These are phyloP conservation scores for Rhododendron ferrugineum DNA, from an alignment of 148 eudicot species.

Conservation along the genomic window DNA sequence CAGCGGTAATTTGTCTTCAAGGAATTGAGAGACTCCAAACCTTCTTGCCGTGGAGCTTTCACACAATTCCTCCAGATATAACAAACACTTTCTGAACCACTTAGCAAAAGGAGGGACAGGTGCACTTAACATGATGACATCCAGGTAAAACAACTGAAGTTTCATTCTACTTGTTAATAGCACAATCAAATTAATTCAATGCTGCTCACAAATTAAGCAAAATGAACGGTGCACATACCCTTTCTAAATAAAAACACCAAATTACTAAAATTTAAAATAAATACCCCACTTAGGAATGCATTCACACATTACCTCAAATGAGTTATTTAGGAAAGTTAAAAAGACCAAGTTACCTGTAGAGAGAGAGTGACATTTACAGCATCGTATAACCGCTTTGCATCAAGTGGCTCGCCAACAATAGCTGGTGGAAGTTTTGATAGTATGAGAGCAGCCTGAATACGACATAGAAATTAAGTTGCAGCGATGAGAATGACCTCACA, in stretches of 20 bases:
- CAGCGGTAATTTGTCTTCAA: not conserved
- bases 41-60: not conserved
- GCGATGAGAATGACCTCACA: not conserved
- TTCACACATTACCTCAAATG: not conserved
- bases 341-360: slow-evolving; percentile 55
- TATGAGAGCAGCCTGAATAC: slow-evolving; percentile 61
- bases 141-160: not conserved
- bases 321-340: slow-evolving; percentile 6
- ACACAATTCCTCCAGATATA: not conserved
- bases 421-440: slow-evolving; percentile 68
- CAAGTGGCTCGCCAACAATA: slow-evolving; percentile 74
- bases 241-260: not conserved
- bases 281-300: not conserved
- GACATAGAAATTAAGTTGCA: slow-evolving; percentile 17
- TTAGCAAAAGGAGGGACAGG: not conserved
- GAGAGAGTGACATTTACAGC: slow-evolving; percentile 84
- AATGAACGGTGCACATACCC: not conserved
- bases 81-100: not conserved
- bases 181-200: not conserved
- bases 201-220: not conserved
- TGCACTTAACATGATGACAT: slow-evolving; percentile 1
- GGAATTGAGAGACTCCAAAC: not conserved
- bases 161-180: not conserved
- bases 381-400: slow-evolving; percentile 55
- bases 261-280: not conserved